Percentiles rank a stretch among this genome's conserved stretches.
phyloP scores from a whole-genome alignment of 2,329 filamentous ascomycete species.

The Ophiostoma ips region DNA sequence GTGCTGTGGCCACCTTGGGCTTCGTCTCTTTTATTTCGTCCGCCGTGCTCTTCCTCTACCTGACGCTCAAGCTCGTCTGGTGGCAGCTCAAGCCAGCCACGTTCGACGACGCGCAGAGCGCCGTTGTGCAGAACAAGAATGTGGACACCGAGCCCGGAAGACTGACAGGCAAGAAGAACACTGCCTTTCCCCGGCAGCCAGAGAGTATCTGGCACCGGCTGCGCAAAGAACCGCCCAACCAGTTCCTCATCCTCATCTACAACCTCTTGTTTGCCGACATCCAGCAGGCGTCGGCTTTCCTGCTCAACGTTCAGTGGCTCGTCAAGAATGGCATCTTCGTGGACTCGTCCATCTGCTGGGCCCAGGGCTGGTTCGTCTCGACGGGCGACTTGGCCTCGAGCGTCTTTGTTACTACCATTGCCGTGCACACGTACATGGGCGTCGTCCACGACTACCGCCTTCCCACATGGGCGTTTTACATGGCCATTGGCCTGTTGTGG shows the following conservation, averaged over 20 bases:
- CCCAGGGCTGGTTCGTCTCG: constrained; percentile 56
- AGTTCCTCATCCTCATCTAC: constrained; percentile 55
- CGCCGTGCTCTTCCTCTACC: constrained; percentile 20
- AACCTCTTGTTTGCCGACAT: constrained; percentile 57
- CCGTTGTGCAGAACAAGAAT: no score
- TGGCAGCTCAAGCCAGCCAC: constrained; percentile 20
- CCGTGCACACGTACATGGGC: constrained; percentile 50
- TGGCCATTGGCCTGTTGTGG: constrained; percentile 38
- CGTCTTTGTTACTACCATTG: constrained; percentile 53
- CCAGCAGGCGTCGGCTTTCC: constrained; percentile 49
- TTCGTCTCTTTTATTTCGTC: constrained; percentile 24
- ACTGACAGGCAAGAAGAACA: no score
- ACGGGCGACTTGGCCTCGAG: constrained; percentile 52
- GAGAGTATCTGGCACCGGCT: constrained; percentile 14
- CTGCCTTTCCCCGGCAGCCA: constrained; percentile 17
- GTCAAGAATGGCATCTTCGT: constrained; percentile 38
- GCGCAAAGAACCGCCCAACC: constrained; percentile 36
- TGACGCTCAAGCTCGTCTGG: constrained; percentile 22
- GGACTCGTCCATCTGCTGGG: constrained; percentile 39
- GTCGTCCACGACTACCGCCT: constrained; percentile 43
- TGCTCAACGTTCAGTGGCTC: constrained; percentile 49
- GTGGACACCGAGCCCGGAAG: no score
- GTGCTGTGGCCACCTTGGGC: constrained; percentile 24
- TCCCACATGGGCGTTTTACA: constrained; percentile 35
- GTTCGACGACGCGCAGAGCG: no score